Conservation (phyloP, 202 grass and related monocot genomes). For the Carex sylvatica region DNA sequence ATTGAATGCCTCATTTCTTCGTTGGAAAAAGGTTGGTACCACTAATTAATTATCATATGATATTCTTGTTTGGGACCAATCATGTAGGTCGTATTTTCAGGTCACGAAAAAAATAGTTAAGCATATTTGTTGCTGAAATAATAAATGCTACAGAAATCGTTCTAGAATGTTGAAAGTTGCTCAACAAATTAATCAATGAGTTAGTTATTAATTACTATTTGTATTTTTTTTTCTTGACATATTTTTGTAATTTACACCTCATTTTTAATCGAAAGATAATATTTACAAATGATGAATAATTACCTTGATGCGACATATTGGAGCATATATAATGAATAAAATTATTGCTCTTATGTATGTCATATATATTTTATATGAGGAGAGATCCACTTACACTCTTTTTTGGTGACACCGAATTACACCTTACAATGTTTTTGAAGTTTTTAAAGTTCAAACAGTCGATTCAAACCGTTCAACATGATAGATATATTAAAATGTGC, state of each 20-base stretch:
- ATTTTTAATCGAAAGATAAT: background rate
- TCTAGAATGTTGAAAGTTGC: background rate
- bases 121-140: background rate
- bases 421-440: too few relatives aligned
- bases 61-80: constrained; percentile 16
- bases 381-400: too few relatives aligned
- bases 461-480: too few relatives aligned
- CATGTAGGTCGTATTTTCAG: background rate
- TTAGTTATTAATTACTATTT: background rate
- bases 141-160: background rate
- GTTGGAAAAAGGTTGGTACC: constrained; percentile 4
- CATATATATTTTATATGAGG: too few relatives aligned
- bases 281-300: background rate
- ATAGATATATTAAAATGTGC: too few relatives aligned
- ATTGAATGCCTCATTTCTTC: constrained; percentile 22
- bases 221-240: background rate
- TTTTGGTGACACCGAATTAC: too few relatives aligned
- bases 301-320: background rate
- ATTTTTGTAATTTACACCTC: background rate
- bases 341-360: too few relatives aligned
- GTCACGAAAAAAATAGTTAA: constrained; percentile 16
- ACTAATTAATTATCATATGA: constrained; percentile 23
- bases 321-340: background rate
- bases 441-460: too few relatives aligned
- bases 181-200: too few relatives aligned